Evolutionary conservation across 1,284 basidiomycete species (phyloP).

Genomic region (Cutaneotrichosporon mucoides): DNA sequence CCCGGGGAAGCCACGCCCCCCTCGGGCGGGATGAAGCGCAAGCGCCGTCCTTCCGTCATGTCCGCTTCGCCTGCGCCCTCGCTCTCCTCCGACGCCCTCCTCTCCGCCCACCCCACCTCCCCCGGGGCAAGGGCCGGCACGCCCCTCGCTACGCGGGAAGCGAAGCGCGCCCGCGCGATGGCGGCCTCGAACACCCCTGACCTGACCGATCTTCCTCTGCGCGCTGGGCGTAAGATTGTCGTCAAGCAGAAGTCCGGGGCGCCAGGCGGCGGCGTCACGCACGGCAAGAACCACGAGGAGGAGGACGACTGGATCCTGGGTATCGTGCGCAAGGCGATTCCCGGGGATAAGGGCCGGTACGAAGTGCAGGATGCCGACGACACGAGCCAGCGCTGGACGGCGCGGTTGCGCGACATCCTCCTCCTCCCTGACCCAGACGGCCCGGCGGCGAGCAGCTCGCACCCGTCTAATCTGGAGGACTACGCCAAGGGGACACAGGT

Average conservation of each 20-base stretch:
- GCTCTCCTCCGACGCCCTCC: constrained; percentile 7
- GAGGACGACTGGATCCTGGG: constrained; percentile 51
- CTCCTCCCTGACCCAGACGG: constrained; percentile 49
- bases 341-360: constrained; percentile 47
- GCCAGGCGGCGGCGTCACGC: constrained; percentile 8
- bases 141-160: constrained; percentile 9
- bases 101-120: constrained; percentile 22
- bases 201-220: constrained; percentile 45
- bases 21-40: constrained; percentile 12
- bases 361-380: constrained; percentile 45
- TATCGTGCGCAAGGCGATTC: constrained; percentile 42
- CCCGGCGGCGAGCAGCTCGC: constrained; percentile 35
- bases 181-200: constrained; percentile 17
- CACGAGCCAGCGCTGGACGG: constrained; percentile 44
- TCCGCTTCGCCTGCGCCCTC: constrained; percentile 9
- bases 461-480: constrained; percentile 46
- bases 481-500: constrained; percentile 47
- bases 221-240: constrained; percentile 48
- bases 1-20: constrained; percentile 14
- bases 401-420: constrained; percentile 50
- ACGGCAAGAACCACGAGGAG: constrained; percentile 17
- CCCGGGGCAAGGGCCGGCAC: constrained; percentile 7
- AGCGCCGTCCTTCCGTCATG: constrained; percentile 15
- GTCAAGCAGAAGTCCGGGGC: constrained; percentile 30
- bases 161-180: constrained; percentile 4